Evolutionary conservation across 2,329 filamentous ascomycete genomes (phyloP).

Genomic region (Emericellopsis atlantica): DNA sequence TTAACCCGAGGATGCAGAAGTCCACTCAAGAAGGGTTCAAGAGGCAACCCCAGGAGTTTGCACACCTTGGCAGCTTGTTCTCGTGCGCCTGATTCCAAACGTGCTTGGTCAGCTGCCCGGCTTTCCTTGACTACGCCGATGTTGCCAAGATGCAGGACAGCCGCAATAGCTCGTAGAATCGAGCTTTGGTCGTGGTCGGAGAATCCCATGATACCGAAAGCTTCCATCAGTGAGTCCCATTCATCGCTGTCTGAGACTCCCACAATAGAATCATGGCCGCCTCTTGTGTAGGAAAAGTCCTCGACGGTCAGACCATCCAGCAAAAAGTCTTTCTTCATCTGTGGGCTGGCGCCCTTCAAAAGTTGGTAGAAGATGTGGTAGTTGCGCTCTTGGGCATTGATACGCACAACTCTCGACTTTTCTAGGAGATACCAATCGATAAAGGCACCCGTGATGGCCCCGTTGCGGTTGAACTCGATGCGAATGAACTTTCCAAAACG

Average conservation of each 20-base stretch:
- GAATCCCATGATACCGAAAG: constrained; percentile 91
- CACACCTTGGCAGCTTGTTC: constrained; percentile 69
- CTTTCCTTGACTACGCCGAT: constrained; percentile 84
- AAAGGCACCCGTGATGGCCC: constrained; percentile 87
- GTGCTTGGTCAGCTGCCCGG: constrained; percentile 78
- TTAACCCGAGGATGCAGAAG: constrained; percentile 89
- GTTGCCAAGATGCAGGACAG: constrained; percentile 88
- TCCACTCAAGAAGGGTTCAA: constrained; percentile 78
- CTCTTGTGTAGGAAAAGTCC: constrained; percentile 83
- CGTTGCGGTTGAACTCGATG: constrained; percentile 81
- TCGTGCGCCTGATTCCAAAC: constrained; percentile 63
- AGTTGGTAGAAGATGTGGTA: constrained; percentile 98
- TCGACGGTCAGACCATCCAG: constrained; percentile 64
- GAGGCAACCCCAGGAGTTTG: constrained; percentile 67
- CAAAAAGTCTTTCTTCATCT: constrained; percentile 64
- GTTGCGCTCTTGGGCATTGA: constrained; percentile 81
- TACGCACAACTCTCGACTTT: constrained; percentile 89
- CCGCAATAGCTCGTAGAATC: constrained; percentile 79
- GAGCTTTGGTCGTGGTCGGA: constrained; percentile 69
- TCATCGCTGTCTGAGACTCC: constrained; percentile 86
- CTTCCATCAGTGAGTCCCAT: constrained; percentile 82
- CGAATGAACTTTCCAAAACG: constrained; percentile 98
- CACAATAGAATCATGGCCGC: constrained; percentile 81
- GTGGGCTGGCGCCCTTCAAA: constrained; percentile 65
- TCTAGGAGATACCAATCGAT: constrained; percentile 98